A percentile compares a stretch with the other conserved stretches of the same genome.
Evolutionary conservation across 495 filamentous ascomycete genomes (phyloP).

Genomic region (Acidomyces sp.): DNA sequence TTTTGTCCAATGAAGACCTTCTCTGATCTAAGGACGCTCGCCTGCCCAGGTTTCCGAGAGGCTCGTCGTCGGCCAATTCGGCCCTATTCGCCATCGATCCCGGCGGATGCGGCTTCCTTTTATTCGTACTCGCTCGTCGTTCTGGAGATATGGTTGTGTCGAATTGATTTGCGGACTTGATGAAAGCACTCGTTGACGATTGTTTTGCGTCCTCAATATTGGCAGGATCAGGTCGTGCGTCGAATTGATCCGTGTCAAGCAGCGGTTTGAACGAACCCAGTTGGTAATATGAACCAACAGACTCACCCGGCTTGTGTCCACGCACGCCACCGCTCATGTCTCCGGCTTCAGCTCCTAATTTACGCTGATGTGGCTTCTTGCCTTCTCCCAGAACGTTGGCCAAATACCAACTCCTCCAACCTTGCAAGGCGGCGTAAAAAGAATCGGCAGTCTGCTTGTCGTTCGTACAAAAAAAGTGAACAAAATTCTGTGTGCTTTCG

Average conservation of each 20-base stretch:
- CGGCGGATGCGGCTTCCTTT: slow-evolving; percentile 4
- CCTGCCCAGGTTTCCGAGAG: slow-evolving; percentile 11
- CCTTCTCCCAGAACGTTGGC: slow-evolving; percentile 50
- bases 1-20: slow-evolving; percentile 8
- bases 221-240: slow-evolving; percentile 10
- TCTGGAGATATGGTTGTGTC: slow-evolving; percentile 14
- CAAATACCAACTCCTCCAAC: slow-evolving; percentile 83
- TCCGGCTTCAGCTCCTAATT: slow-evolving; percentile 12
- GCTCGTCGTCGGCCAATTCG: slow-evolving; percentile 24
- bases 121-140: slow-evolving; percentile 6
- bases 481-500: slow-evolving; percentile 64
- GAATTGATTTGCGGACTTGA: slow-evolving; percentile 12
- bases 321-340: neutral
- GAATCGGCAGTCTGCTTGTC: slow-evolving; percentile 49
- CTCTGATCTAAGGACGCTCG: slow-evolving; percentile 6
- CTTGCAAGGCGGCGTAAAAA: slow-evolving; percentile 58
- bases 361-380: slow-evolving; percentile 32
- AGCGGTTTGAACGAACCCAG: slow-evolving; percentile 46
- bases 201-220: slow-evolving; percentile 17
- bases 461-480: slow-evolving; percentile 80
- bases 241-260: slow-evolving; percentile 38
- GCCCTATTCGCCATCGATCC: slow-evolving; percentile 1
- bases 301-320: slow-evolving; percentile 11
- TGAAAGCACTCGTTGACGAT: slow-evolving; percentile 8
- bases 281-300: slow-evolving; percentile 34